Conservation (phyloP, 108 stramenopile genomes). For the Skeletonema grethae region DNA sequence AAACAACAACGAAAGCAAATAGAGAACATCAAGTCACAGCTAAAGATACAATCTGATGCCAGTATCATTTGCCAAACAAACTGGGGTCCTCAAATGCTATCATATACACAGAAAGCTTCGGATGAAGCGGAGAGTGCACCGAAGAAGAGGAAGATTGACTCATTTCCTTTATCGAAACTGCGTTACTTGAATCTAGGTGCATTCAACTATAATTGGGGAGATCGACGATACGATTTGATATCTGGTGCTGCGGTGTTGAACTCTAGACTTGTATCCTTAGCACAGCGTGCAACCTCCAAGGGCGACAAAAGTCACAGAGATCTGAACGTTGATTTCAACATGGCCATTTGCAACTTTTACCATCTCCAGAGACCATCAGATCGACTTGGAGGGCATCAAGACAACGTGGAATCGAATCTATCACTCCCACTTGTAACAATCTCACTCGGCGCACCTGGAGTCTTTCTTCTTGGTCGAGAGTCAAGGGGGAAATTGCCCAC, state of each 20-base stretch:
- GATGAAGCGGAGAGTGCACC: background rate
- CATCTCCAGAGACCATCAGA: conserved; percentile 46
- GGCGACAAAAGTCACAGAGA: background rate
- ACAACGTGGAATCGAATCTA: conserved; percentile 47
- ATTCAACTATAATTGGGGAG: conserved; percentile 51
- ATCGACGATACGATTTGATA: conserved; percentile 38
- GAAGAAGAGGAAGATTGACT: conserved; percentile 41
- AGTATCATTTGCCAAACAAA: conserved; percentile 41
- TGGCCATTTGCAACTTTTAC: conserved; percentile 52
- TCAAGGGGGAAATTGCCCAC: conserved; percentile 26
- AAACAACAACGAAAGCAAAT: conserved; percentile 17
- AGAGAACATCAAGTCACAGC: conserved; percentile 38
- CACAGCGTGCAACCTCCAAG: conserved; percentile 18
- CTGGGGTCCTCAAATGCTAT: conserved; percentile 38
- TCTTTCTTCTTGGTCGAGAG: conserved; percentile 44
- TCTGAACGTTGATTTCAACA: conserved; percentile 24
- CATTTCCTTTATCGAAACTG: conserved; percentile 36
- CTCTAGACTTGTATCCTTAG: conserved; percentile 19
- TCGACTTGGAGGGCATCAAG: conserved; percentile 45
- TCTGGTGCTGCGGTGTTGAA: conserved; percentile 23
- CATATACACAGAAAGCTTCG: background rate
- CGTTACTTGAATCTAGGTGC: conserved; percentile 45
- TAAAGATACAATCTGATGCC: conserved; percentile 29
- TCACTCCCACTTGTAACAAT: conserved; percentile 48
- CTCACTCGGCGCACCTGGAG: conserved; percentile 48